Evolutionary conservation across 805 yeast genomes (phyloP), one percentile per base, ranked within the genome.

Genomic region (Metschnikowia similis): DNA sequence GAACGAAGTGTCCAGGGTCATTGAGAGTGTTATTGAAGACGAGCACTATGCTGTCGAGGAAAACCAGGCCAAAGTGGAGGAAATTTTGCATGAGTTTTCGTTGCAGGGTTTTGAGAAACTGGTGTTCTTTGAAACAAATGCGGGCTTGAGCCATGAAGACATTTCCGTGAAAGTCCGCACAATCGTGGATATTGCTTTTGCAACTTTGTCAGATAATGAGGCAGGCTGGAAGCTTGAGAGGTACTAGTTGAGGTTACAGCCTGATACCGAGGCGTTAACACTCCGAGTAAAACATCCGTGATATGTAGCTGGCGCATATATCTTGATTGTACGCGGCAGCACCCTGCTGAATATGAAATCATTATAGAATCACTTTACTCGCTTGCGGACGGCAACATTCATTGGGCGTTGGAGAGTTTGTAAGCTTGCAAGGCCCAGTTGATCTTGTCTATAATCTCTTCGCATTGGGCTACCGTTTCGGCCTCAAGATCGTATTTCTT

Each of bases 401-500:
- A 43, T 30, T 36, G 28, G n/a, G 41, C 47, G 17, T 31, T 44
- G 13, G 60, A 55, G 62, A 75, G 71, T 45, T 67, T 75, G 57
- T 83, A 84, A 1, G 83, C 81, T 45, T 74, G 76, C 35, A 80
- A 69, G 32, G 87, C 74, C 60, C 78, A 75, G 44, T 77, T 76
- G 42, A 92, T 74, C 57, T 85, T 84, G n/a, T 77, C 71, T 8
- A 92, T 85, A 48, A 92, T 91, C 54, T 87, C 96, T 35, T 74
- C 76, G 41, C 94, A 81, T 50, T 86, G 86, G 2, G 64, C 63
- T 0, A 76, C 71, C 41, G 75, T 79, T 6, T 74, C 72, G 0
- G 96, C 94, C 59, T 91, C 97, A 50, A 92, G 76, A 59, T 89
- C 95, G 64, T 92, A 91, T 58, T 94, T 81, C 65, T 91, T 90